Evolutionary conservation across 2,329 filamentous ascomycete genomes (phyloP).

Genomic region (Seiridium unicorne): DNA sequence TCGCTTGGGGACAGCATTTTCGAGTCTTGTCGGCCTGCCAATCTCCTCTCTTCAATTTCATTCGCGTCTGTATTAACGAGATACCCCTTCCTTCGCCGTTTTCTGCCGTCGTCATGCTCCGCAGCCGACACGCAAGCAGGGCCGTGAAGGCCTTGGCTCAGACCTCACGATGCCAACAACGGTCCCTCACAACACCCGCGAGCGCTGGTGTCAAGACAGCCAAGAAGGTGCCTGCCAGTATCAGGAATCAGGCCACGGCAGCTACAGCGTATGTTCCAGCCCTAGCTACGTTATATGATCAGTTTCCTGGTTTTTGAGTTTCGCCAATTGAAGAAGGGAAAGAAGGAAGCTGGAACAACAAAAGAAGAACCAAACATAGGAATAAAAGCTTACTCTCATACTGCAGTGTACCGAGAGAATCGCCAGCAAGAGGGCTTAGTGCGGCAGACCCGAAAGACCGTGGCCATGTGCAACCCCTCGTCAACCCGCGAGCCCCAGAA

Average conservation of each 20-base stretch:
- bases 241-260: constrained; percentile 48
- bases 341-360: not conserved
- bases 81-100: not conserved
- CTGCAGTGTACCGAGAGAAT: constrained; percentile 52
- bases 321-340: not conserved
- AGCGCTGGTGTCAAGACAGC: constrained; percentile 31
- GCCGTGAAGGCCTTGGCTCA: constrained; percentile 43
- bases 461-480: constrained; percentile 68
- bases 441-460: constrained; percentile 38
- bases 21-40: not conserved
- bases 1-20: not conserved
- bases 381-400: not conserved
- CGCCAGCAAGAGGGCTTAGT: constrained; percentile 64
- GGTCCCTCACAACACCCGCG: constrained; percentile 38
- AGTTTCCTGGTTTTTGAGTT: constrained; percentile 18
- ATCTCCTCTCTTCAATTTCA: not conserved
- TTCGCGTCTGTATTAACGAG: not conserved
- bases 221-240: constrained; percentile 38
- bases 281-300: constrained; percentile 8
- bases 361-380: too few relatives aligned
- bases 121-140: constrained; percentile 44
- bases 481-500: constrained; percentile 56
- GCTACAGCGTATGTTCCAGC: constrained; percentile 49
- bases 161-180: constrained; percentile 31
- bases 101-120: constrained; percentile 44